Conservation (phyloP, 2,329 filamentous ascomycete genomes). For the Tolypocladium guangdongense region DNA sequence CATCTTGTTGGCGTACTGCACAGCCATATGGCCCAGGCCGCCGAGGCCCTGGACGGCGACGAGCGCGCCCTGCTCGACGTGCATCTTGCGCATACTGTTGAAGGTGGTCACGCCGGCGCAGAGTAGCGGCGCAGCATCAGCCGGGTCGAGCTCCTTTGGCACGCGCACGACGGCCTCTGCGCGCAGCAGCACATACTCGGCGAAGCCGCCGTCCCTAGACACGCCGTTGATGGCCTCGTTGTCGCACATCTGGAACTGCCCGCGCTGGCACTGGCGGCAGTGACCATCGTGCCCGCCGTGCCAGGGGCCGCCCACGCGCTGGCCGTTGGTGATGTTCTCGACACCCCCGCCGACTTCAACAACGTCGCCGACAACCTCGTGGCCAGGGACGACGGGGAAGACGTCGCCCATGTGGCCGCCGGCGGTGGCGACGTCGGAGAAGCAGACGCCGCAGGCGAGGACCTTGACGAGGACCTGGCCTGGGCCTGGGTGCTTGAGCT, state of each 20-base stretch:
- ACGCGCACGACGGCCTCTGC: constrained; percentile 49
- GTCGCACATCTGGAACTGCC: constrained; percentile 58
- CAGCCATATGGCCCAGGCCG: constrained; percentile 65
- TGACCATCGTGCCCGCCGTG: constrained; percentile 43
- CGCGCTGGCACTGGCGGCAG: constrained; percentile 53
- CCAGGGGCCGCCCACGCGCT: constrained; percentile 46
- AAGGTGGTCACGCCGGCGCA: constrained; percentile 57
- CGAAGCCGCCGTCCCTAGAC: constrained; percentile 54
- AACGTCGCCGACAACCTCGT: constrained; percentile 58
- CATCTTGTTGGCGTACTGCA: constrained; percentile 68
- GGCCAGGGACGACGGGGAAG: constrained; percentile 55
- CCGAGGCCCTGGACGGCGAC: constrained; percentile 59
- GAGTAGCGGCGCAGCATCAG: constrained; percentile 46
- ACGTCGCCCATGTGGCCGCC: constrained; percentile 39
- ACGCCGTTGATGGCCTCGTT: constrained; percentile 54
- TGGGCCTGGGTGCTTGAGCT: constrained; percentile 42
- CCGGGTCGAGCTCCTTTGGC: constrained; percentile 39
- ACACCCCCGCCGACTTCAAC: constrained; percentile 46
- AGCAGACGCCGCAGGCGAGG: constrained; percentile 62
- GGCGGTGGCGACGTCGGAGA: constrained; percentile 43
- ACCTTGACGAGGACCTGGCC: constrained; percentile 61
- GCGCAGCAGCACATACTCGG: constrained; percentile 50
- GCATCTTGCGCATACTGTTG: constrained; percentile 44
- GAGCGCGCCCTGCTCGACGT: constrained; percentile 38
- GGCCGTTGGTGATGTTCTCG: constrained; percentile 46